Percentiles rank a stretch among this genome's conserved stretches.
phyloP scores from a whole-genome alignment of 2,329 filamentous ascomycete species.

The Stemphylium beticola region DNA sequence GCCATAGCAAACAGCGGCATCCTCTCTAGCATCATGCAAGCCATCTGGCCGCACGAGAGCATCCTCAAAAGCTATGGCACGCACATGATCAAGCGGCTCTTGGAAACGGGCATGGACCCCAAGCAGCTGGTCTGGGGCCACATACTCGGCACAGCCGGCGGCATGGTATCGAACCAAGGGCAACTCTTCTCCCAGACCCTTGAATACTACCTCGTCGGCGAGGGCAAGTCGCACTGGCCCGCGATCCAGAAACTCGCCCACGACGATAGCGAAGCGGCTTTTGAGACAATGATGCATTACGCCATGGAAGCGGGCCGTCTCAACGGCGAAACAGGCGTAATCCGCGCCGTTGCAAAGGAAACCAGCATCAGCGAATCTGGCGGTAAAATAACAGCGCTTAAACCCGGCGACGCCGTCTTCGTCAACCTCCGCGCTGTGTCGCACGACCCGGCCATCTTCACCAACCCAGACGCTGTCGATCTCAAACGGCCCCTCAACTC shows the following conservation, averaged over 20 bases:
- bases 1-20: slow-evolving; percentile 52
- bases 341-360: slow-evolving; percentile 45
- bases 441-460: slow-evolving; percentile 51
- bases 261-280: slow-evolving; percentile 50
- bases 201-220: slow-evolving; percentile 61
- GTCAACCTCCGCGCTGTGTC: slow-evolving; percentile 53
- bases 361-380: slow-evolving; percentile 44
- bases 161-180: slow-evolving; percentile 62
- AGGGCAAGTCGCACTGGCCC: slow-evolving; percentile 56
- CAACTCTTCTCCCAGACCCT: slow-evolving; percentile 64
- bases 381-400: slow-evolving; percentile 39
- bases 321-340: slow-evolving; percentile 52
- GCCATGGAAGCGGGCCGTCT: slow-evolving; percentile 54
- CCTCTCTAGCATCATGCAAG: slow-evolving; percentile 50
- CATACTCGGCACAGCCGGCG: slow-evolving; percentile 63
- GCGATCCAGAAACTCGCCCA: slow-evolving; percentile 56
- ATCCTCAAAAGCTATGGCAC: slow-evolving; percentile 60
- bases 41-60: slow-evolving; percentile 49
- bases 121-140: slow-evolving; percentile 63
- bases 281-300: slow-evolving; percentile 60
- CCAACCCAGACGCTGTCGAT: slow-evolving; percentile 50
- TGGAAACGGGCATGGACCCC: slow-evolving; percentile 54
- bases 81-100: slow-evolving; percentile 62
- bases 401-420: slow-evolving; percentile 49
- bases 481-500: slow-evolving; percentile 48